These are phyloP conservation scores for Aegilops umbellulata DNA, from an alignment of 176 grass and related monocot species.

Conservation along the genomic window DNA sequence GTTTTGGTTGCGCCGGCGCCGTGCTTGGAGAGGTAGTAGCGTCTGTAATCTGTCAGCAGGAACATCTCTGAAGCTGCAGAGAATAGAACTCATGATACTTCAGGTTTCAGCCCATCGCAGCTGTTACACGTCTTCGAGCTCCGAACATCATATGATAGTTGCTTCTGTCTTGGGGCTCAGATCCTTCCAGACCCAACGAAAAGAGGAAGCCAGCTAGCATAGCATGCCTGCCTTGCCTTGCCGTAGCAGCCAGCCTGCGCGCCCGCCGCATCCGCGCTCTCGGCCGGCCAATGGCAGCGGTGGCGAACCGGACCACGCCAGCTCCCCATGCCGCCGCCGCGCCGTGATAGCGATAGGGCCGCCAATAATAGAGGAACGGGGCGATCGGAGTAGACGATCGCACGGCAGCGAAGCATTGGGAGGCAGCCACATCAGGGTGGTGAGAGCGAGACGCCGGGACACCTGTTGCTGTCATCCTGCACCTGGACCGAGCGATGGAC, in stretches of 20 bases:
- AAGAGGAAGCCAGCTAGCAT: neutral
- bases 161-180: neutral
- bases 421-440: neutral
- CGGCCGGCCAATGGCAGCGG: conserved; percentile 4
- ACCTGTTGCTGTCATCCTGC: neutral
- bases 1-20: conserved; percentile 42
- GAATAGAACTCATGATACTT: neutral
- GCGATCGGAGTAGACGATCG: no score
- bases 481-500: neutral
- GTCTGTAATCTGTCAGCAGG: neutral
- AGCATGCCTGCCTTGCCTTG: neutral
- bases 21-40: neutral
- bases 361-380: neutral
- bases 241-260: neutral
- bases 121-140: neutral
- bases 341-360: conserved; percentile 13
- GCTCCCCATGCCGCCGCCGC: neutral
- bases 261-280: neutral
- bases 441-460: neutral
- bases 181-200: neutral
- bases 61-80: conserved; percentile 34
- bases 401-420: neutral
- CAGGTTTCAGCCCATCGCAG: neutral
- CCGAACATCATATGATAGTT: neutral
- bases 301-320: conserved; percentile 29